Conservation (phyloP, 108 stramenopile genomes). For the Fistulifera solaris region DNA sequence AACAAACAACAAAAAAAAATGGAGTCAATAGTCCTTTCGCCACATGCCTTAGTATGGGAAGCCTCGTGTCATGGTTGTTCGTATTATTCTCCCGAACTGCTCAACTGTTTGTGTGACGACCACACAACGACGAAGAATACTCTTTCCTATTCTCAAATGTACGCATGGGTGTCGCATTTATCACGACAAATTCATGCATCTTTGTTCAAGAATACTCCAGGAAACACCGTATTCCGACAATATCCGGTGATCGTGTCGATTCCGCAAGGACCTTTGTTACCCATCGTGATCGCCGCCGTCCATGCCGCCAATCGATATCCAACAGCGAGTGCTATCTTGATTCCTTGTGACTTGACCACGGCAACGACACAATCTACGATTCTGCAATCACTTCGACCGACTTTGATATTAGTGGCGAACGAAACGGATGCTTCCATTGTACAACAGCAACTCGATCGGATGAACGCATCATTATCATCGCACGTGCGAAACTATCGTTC, state of each 20-base stretch:
- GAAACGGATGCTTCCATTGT: not conserved
- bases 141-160: too few species aligned
- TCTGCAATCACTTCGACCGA: conserved; percentile 40
- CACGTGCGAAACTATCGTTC: not conserved
- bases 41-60: too few species aligned
- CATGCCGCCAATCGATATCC: conserved; percentile 35
- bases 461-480: not conserved
- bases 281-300: conserved; percentile 53
- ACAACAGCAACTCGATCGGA: not conserved
- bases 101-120: too few species aligned
- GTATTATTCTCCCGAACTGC: too few species aligned
- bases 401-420: conserved; percentile 26
- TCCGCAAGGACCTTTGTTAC: conserved; percentile 75
- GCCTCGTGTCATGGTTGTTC: too few species aligned
- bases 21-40: too few species aligned
- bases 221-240: not conserved
- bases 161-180: too few species aligned
- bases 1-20: too few species aligned
- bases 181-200: too few species aligned
- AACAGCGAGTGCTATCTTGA: conserved; percentile 7
- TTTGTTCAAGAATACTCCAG: too few species aligned
- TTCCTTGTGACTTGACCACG: conserved; percentile 70
- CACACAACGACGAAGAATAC: too few species aligned
- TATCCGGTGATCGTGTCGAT: conserved; percentile 52
- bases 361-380: conserved; percentile 57